Conservation (phyloP, 805 yeast species). For the Kuraishia borneana region DNA sequence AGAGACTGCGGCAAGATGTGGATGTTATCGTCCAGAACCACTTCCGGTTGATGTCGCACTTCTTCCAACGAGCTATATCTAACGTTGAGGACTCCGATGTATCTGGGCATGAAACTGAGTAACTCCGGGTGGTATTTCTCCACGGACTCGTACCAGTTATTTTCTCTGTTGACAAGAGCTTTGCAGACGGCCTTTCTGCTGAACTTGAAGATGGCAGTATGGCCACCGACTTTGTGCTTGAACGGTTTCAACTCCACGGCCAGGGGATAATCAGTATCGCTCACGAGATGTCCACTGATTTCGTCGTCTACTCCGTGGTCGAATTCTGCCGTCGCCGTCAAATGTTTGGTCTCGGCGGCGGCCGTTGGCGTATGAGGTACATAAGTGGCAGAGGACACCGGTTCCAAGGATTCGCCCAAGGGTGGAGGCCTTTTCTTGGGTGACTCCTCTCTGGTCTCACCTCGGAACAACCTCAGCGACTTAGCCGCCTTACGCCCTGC, state of each 20-base stretch:
- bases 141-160: slow-evolving; percentile 82
- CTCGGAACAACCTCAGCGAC: slow-evolving; percentile 40
- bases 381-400: slow-evolving; percentile 61
- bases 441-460: neutral
- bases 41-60: slow-evolving; percentile 45
- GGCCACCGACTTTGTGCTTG: slow-evolving; percentile 94
- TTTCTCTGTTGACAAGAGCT: slow-evolving; percentile 82
- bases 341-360: slow-evolving; percentile 22
- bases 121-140: slow-evolving; percentile 70
- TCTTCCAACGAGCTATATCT: slow-evolving; percentile 44
- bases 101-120: slow-evolving; percentile 80
- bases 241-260: slow-evolving; percentile 89
- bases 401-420: slow-evolving; percentile 38
- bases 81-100: slow-evolving; percentile 90
- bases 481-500: slow-evolving; percentile 50
- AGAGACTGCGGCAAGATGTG: slow-evolving; percentile 84
- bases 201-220: slow-evolving; percentile 90
- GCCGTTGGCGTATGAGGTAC: slow-evolving; percentile 48
- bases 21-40: slow-evolving; percentile 81
- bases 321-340: slow-evolving; percentile 38
- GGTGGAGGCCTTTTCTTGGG: no score
- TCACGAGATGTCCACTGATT: neutral
- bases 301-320: slow-evolving; percentile 17
- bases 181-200: slow-evolving; percentile 90
- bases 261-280: slow-evolving; percentile 35